Evolutionary conservation across 164 flowering plant genomes (phyloP).

Genomic region (Liquidambar formosana): DNA sequence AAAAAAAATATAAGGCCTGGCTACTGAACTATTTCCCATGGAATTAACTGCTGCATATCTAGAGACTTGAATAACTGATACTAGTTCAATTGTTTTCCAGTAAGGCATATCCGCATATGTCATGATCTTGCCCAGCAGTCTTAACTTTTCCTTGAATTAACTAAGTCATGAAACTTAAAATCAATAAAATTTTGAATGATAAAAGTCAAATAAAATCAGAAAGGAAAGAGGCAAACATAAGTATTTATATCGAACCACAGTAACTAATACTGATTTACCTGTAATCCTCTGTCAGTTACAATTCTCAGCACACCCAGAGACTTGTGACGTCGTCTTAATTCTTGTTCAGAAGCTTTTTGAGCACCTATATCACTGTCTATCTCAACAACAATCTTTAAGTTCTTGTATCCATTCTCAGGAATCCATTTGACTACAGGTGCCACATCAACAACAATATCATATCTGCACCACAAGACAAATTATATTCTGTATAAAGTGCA

Average conservation of each 20-base stretch:
- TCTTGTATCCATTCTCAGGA: conserved; percentile 80
- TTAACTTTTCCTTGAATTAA: too few relatives aligned
- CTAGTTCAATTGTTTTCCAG: too few relatives aligned
- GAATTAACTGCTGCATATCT: too few relatives aligned
- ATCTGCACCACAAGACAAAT: conserved; percentile 45
- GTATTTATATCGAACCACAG: background rate
- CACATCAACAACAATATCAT: conserved; percentile 83
- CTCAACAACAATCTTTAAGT: conserved; percentile 84
- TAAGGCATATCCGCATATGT: too few relatives aligned
- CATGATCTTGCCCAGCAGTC: too few relatives aligned
- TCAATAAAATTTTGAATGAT: too few relatives aligned
- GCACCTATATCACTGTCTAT: conserved; percentile 76
- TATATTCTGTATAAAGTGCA: background rate
- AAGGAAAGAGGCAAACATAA: too few relatives aligned
- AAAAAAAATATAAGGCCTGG: too few relatives aligned
- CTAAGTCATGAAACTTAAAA: too few relatives aligned
- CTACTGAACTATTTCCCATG: too few relatives aligned
- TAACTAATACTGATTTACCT: conserved; percentile 42
- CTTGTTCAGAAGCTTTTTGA: conserved; percentile 64
- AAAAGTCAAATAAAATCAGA: too few relatives aligned
- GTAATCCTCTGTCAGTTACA: conserved; percentile 76
- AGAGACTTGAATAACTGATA: too few relatives aligned
- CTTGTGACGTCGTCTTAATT: conserved; percentile 76
- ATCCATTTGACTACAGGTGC: conserved; percentile 87
- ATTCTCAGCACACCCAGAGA: conserved; percentile 67